Conservation (phyloP, 495 filamentous ascomycete genomes). For the Hyaloscypha hepaticicola region DNA sequence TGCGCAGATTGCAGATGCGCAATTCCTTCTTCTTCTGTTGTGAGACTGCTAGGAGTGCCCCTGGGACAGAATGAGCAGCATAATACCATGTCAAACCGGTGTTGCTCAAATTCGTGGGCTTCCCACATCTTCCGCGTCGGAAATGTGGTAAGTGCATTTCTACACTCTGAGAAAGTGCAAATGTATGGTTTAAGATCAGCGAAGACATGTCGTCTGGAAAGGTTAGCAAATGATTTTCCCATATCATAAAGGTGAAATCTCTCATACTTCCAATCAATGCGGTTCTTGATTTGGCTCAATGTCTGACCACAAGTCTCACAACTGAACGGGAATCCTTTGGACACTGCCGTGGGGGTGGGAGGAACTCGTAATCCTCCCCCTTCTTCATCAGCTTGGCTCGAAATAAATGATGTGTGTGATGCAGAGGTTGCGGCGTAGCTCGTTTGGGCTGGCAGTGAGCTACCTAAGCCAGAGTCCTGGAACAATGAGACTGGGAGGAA, state of each 20-base stretch:
- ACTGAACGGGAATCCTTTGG: constrained; percentile 10
- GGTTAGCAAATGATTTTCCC: constrained; percentile 4
- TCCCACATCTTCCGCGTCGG: constrained; percentile 30
- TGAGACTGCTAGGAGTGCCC: too few relatives aligned
- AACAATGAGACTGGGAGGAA: constrained; percentile 13
- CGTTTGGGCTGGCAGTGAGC: constrained; percentile 10
- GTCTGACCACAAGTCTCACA: constrained; percentile 15
- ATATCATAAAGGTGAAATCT: background rate
- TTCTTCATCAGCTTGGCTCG: constrained; percentile 8
- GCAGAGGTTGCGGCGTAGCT: constrained; percentile 10
- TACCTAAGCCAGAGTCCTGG: constrained; percentile 15
- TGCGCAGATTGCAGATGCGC: constrained; percentile 14
- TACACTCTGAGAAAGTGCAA: constrained; percentile 34
- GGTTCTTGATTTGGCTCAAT: constrained; percentile 13
- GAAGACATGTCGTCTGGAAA: constrained; percentile 35
- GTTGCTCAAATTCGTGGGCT: constrained; percentile 34
- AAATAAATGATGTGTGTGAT: constrained; percentile 15
- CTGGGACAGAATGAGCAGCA: constrained; percentile 9
- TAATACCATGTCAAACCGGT: constrained; percentile 23
- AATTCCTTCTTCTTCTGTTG: background rate
- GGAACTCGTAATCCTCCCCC: constrained; percentile 3
- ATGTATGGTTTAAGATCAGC: constrained; percentile 38
- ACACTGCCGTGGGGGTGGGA: constrained; percentile 13
- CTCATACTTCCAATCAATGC: constrained; percentile 23
- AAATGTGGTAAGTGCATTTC: constrained; percentile 29